Percentiles rank a stretch among this genome's conserved stretches.
phyloP scores from a whole-genome alignment of 495 filamentous ascomycete genomes.

The Cercophora scortea region DNA sequence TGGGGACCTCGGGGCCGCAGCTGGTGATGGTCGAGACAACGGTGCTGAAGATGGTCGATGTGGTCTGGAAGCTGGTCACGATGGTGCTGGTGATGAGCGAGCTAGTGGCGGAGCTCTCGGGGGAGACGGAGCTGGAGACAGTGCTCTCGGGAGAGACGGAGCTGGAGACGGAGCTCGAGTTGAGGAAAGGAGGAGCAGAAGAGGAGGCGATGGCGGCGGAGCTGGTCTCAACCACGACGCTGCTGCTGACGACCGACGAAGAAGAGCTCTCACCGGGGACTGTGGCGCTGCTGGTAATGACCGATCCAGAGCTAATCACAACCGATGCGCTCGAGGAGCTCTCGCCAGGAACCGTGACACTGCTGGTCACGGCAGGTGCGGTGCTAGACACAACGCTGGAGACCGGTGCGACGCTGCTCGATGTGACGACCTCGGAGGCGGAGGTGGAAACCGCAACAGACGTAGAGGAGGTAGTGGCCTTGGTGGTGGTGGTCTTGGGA shows the following conservation, averaged over 20 bases:
- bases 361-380: conserved; percentile 3
- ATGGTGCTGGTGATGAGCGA: conserved; percentile 18
- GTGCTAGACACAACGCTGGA: conserved; percentile 6
- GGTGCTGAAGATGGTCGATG: conserved; percentile 56
- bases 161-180: background rate
- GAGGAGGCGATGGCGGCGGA: conserved; percentile 14
- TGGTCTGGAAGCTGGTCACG: conserved; percentile 33
- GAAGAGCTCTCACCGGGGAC: conserved; percentile 10
- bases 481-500: conserved; percentile 21
- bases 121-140: background rate
- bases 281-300: background rate
- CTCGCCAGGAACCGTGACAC: conserved; percentile 12
- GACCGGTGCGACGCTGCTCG: background rate
- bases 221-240: conserved; percentile 8
- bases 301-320: background rate
- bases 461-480: conserved; percentile 12
- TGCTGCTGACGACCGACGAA: conserved; percentile 1
- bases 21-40: conserved; percentile 50
- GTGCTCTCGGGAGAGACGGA: background rate
- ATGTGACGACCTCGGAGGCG: conserved; percentile 3
- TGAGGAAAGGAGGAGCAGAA: background rate
- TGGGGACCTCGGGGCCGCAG: conserved; percentile 47
- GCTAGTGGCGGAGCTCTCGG: conserved; percentile 12
- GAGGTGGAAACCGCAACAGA: conserved; percentile 2
- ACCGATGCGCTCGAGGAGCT: conserved; percentile 10